Evolutionary conservation across 768 basidiomycete genomes (phyloP).

Genomic region (Suillus luteus): DNA sequence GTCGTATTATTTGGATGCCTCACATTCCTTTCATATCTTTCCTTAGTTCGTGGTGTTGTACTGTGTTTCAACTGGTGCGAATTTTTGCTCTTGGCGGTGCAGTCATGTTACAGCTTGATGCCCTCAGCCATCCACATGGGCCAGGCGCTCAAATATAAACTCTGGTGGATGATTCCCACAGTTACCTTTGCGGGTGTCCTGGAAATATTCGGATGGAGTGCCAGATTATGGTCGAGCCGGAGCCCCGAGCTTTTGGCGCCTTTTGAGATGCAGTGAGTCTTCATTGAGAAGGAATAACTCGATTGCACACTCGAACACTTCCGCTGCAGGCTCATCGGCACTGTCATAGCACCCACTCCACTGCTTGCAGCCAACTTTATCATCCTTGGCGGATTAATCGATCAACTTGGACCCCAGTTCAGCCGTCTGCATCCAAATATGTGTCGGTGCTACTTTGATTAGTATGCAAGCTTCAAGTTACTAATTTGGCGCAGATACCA

Average conservation of each 20-base stretch:
- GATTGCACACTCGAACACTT: neutral
- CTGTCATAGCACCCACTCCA: conserved; percentile 57
- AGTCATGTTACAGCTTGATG: neutral
- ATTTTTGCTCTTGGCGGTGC: neutral
- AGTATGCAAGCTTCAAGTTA: neutral
- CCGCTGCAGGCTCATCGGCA: conserved; percentile 33
- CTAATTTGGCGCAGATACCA: conserved; percentile 15
- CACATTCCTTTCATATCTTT: neutral
- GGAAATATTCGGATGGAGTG: conserved; percentile 60
- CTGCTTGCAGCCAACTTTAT: conserved; percentile 58
- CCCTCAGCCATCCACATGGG: conserved; percentile 47
- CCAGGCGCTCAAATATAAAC: conserved; percentile 45
- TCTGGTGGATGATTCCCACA: conserved; percentile 58
- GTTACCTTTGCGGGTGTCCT: conserved; percentile 46
- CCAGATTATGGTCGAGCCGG: conserved; percentile 50
- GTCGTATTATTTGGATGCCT: neutral
- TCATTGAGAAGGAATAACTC: neutral
- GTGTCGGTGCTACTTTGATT: conserved; percentile 24
- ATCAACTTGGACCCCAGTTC: conserved; percentile 47
- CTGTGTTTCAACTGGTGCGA: conserved; percentile 41
- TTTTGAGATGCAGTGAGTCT: conserved; percentile 47
- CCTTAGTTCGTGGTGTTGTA: conserved; percentile 41
- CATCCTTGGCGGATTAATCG: conserved; percentile 50
- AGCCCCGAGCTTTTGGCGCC: conserved; percentile 26
- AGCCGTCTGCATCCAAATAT: conserved; percentile 43